These are phyloP conservation scores for Eutypa lata DNA, from an alignment of 2,329 filamentous ascomycete genomes.

Conservation along the genomic window DNA sequence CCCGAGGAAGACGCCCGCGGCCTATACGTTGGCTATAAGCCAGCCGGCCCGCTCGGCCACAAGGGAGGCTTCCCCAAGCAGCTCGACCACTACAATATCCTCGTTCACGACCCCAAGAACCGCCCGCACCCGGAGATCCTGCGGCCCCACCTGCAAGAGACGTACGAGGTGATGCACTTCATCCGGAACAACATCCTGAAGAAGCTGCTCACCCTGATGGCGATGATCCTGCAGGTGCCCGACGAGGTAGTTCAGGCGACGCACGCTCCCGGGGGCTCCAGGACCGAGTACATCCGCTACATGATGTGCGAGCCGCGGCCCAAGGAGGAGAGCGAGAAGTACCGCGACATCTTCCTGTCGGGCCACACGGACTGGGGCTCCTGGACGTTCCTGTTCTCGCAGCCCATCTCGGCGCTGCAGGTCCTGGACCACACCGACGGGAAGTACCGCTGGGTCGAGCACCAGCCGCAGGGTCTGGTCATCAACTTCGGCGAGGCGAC, in stretches of 20 bases:
- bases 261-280: slow-evolving; percentile 29
- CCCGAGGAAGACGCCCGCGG: slow-evolving; percentile 27
- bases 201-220: slow-evolving; percentile 36
- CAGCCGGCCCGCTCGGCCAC: slow-evolving; percentile 18
- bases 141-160: slow-evolving; percentile 20
- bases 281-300: slow-evolving; percentile 37
- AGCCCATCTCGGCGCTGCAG: slow-evolving; percentile 36
- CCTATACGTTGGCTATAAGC: slow-evolving; percentile 27
- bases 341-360: slow-evolving; percentile 35
- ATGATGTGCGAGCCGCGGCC: slow-evolving; percentile 37
- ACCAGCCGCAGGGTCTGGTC: slow-evolving; percentile 33
- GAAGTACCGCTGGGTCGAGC: slow-evolving; percentile 34
- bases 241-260: slow-evolving; percentile 33
- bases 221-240: slow-evolving; percentile 35
- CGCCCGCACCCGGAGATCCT: slow-evolving; percentile 16
- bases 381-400: slow-evolving; percentile 36
- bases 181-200: slow-evolving; percentile 24
- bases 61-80: slow-evolving; percentile 12
- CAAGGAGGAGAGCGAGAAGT: slow-evolving; percentile 35
- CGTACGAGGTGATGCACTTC: slow-evolving; percentile 23
- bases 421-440: slow-evolving; percentile 30
- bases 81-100: slow-evolving; percentile 11
- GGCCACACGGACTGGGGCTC: slow-evolving; percentile 41
- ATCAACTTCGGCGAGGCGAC: slow-evolving; percentile 35
- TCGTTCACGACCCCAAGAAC: slow-evolving; percentile 21